Conservation (phyloP, 345 rosid genomes). For the Citrus inodora region DNA sequence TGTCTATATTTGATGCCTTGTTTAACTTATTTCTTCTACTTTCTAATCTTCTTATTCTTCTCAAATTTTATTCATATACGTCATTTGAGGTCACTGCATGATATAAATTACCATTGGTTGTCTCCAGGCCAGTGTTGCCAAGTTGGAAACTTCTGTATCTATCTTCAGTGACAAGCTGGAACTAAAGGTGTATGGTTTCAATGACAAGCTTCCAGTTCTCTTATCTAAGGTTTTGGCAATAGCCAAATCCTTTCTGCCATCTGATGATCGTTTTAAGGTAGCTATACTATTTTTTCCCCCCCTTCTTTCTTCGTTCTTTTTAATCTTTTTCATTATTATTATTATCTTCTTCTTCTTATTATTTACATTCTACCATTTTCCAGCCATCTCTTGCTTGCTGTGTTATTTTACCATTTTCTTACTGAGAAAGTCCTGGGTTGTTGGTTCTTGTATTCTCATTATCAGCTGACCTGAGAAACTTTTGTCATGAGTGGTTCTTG, state of each 20-base stretch:
- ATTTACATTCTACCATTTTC: background rate
- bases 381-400: background rate
- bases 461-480: background rate
- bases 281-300: background rate
- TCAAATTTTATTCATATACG: background rate
- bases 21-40: background rate
- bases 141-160: constrained; percentile 79
- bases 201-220: constrained; percentile 77
- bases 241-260: constrained; percentile 75
- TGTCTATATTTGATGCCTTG: background rate
- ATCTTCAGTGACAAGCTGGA: constrained; percentile 72
- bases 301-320: background rate
- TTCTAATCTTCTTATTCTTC: background rate
- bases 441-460: background rate
- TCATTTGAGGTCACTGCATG: constrained; percentile 5
- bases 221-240: constrained; percentile 63
- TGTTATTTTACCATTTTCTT: background rate
- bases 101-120: background rate
- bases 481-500: background rate
- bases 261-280: constrained; percentile 80
- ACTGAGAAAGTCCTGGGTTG: background rate
- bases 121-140: constrained; percentile 91
- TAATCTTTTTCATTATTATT: too few relatives aligned
- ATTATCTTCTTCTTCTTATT: too few relatives aligned
- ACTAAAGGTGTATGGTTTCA: constrained; percentile 89